Conservation (phyloP, 805 yeast genomes). For the Sugiyamaella floridensis region DNA sequence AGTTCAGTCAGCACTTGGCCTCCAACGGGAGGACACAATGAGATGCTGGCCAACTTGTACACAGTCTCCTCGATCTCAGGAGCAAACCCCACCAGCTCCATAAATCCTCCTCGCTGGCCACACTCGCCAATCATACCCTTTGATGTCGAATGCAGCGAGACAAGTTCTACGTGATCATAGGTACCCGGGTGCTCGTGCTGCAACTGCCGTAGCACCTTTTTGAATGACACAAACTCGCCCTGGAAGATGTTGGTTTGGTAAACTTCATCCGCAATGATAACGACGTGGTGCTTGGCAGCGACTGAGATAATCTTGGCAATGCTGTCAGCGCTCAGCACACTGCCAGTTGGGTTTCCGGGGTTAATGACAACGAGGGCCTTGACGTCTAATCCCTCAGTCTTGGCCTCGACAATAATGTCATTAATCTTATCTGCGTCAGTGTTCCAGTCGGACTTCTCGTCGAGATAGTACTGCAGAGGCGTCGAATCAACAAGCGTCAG, state of each 20-base stretch:
- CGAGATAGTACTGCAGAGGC: slow-evolving; percentile 78
- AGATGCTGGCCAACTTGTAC: slow-evolving; percentile 81
- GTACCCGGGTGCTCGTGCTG: slow-evolving; percentile 45
- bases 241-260: slow-evolving; percentile 87
- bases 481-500: slow-evolving; percentile 75
- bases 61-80: slow-evolving; percentile 63
- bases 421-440: slow-evolving; percentile 51
- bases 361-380: slow-evolving; percentile 86
- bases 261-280: slow-evolving; percentile 94
- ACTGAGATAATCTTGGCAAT: slow-evolving; percentile 66
- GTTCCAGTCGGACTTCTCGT: slow-evolving; percentile 80
- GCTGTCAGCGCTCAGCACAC: slow-evolving; percentile 57
- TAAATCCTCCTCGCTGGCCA: slow-evolving; percentile 99
- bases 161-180: slow-evolving; percentile 73
- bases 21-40: slow-evolving; percentile 87
- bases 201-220: slow-evolving; percentile 64
- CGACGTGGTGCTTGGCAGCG: slow-evolving; percentile 80
- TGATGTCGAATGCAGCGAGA: slow-evolving; percentile 93
- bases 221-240: slow-evolving; percentile 79
- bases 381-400: slow-evolving; percentile 37
- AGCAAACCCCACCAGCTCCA: slow-evolving; percentile 83
- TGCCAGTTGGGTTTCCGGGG: slow-evolving; percentile 98
- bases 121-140: slow-evolving; percentile 98
- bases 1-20: slow-evolving; percentile 92
- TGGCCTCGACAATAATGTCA: slow-evolving; percentile 23